Evolutionary conservation across 1,284 basidiomycete species (phyloP).

Genomic region (Prillingera fragicola): DNA sequence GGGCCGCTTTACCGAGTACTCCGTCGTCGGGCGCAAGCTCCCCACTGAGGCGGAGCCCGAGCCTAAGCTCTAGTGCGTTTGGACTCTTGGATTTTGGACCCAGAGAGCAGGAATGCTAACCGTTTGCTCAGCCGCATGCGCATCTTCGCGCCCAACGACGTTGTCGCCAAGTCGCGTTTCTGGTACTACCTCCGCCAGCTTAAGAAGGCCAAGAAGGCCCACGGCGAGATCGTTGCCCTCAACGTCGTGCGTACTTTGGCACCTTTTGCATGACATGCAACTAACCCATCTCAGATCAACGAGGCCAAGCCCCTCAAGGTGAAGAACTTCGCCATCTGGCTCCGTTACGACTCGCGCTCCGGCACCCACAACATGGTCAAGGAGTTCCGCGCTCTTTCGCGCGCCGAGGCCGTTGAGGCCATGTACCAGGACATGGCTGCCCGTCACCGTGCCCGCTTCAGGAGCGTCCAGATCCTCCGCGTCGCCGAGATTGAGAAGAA

Average conservation of each 20-base stretch:
- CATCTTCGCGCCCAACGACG: slow-evolving; percentile 96
- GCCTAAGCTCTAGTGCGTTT: slow-evolving; percentile 61
- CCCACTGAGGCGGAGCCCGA: slow-evolving; percentile 88
- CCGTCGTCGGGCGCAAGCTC: slow-evolving; percentile 95
- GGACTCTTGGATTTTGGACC: too few species aligned
- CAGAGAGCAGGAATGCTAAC: too few species aligned
- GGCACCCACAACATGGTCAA: slow-evolving; percentile 90
- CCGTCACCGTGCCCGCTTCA: slow-evolving; percentile 96
- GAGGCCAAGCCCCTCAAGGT: slow-evolving; percentile 97
- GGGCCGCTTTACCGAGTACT: slow-evolving; percentile 69
- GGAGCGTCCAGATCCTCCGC: slow-evolving; percentile 66
- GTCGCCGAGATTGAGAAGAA: slow-evolving; percentile 75
- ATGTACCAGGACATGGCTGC: slow-evolving; percentile 99
- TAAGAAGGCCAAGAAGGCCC: slow-evolving; percentile 99
- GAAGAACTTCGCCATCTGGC: slow-evolving; percentile 99
- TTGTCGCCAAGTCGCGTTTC: slow-evolving; percentile 98
- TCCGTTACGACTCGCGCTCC: slow-evolving; percentile 96
- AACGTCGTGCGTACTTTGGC: slow-evolving; percentile 70
- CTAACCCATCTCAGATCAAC: slow-evolving; percentile 61
- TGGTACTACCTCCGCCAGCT: slow-evolving; percentile 99
- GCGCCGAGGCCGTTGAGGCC: slow-evolving; percentile 91
- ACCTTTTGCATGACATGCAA: neutral
- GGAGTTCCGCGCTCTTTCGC: slow-evolving; percentile 94
- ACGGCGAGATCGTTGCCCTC: slow-evolving; percentile 97
- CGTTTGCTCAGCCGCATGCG: slow-evolving; percentile 98